Percentiles rank a stretch among this genome's conserved stretches.
phyloP scores from a whole-genome alignment of 768 basidiomycete genomes.

The Obba rivulosa region DNA sequence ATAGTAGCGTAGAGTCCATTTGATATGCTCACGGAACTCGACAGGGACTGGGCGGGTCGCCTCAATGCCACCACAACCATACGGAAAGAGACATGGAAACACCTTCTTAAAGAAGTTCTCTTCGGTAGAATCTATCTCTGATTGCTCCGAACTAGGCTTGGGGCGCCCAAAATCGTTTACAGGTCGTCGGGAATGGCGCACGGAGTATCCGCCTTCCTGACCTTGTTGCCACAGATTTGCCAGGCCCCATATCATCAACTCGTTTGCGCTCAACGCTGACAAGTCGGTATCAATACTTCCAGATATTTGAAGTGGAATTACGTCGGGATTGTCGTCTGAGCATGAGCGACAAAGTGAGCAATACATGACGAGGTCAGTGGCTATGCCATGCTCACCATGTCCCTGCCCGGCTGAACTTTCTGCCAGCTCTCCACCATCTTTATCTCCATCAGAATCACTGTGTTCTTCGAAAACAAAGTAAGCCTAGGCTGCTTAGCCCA shows the following conservation, averaged over 20 bases:
- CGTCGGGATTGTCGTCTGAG: constrained; percentile 5
- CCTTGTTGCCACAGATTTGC: constrained; percentile 17
- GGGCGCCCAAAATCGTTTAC: constrained; percentile 15
- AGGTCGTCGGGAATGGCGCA: constrained; percentile 13
- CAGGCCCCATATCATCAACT: constrained; percentile 24
- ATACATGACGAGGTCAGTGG: no score
- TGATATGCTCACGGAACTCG: constrained; percentile 21
- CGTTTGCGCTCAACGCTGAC: constrained; percentile 12
- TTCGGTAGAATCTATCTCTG: not conserved
- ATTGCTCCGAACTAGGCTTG: no score
- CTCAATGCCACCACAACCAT: constrained; percentile 20
- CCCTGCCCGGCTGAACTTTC: no score
- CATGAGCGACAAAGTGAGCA: no score
- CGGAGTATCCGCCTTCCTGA: constrained; percentile 20
- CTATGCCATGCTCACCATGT: no score
- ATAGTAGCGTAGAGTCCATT: constrained; percentile 25
- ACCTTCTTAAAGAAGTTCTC: constrained; percentile 11
- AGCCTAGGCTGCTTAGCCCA: no score
- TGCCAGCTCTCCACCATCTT: no score
- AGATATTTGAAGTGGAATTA: constrained; percentile 22
- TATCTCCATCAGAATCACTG: no score
- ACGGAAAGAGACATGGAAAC: constrained; percentile 18
- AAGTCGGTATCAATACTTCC: constrained; percentile 26
- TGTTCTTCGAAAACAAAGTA: no score
- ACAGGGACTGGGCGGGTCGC: not conserved